phyloP scores from a whole-genome alignment of 768 basidiomycete genomes.

The Leccinum incarnatum region DNA sequence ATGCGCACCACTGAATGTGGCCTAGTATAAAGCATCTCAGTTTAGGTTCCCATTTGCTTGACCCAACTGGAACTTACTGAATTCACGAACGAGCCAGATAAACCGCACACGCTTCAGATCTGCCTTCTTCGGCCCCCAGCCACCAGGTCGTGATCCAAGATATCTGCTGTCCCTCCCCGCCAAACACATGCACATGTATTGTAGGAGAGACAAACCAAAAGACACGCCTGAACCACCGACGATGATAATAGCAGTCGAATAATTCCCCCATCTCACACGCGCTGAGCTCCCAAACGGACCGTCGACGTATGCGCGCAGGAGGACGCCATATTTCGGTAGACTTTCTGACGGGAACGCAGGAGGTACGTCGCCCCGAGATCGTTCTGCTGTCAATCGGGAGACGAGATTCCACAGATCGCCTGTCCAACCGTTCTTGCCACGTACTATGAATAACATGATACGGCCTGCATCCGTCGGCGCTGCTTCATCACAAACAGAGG shows the following conservation, averaged over 20 bases:
- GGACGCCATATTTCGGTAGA: conserved; percentile 44
- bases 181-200: conserved; percentile 59
- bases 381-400: conserved; percentile 34
- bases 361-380: conserved; percentile 26
- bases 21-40: conserved; percentile 36
- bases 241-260: conserved; percentile 61
- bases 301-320: conserved; percentile 58
- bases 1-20: conserved; percentile 76
- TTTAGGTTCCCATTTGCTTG: not conserved
- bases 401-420: conserved; percentile 61
- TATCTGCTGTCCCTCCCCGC: conserved; percentile 50
- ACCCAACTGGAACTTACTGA: conserved; percentile 44
- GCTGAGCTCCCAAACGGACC: conserved; percentile 68
- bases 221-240: conserved; percentile 76
- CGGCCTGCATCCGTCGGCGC: conserved; percentile 45
- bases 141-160: conserved; percentile 46
- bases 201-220: conserved; percentile 64
- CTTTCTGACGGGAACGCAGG: not conserved
- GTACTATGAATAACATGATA: conserved; percentile 63
- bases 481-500: conserved; percentile 53
- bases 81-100: conserved; percentile 76
- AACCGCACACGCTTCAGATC: conserved; percentile 60
- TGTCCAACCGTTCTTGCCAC: conserved; percentile 70
- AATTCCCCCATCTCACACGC: conserved; percentile 54
- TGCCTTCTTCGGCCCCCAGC: conserved; percentile 40